Conservation (phyloP, 805 yeast genomes). For the Danielia oregonensis region DNA sequence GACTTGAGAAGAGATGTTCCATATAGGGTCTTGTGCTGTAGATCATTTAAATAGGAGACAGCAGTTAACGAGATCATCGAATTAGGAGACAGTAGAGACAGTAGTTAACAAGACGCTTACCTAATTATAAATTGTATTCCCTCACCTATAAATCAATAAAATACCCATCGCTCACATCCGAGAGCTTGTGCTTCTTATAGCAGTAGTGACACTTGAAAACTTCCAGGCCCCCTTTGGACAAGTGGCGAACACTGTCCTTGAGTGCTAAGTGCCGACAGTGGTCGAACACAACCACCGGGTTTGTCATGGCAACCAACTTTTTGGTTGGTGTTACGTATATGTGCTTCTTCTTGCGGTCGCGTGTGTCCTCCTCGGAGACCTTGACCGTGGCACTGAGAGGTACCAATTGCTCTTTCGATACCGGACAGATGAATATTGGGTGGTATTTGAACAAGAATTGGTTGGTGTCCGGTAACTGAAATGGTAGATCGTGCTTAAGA, state of each 20-base stretch:
- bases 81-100: too few relatives aligned
- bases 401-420: conserved; percentile 39
- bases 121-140: too few relatives aligned
- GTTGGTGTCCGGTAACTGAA: conserved; percentile 38
- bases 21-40: too few relatives aligned
- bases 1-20: too few relatives aligned
- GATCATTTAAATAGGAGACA: too few relatives aligned
- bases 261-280: conserved; percentile 41
- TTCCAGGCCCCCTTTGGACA: conserved; percentile 36
- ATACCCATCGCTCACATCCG: conserved; percentile 38
- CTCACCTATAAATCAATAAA: conserved; percentile 30
- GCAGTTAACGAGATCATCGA: too few relatives aligned
- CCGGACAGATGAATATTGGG: conserved; percentile 45
- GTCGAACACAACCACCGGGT: conserved; percentile 41
- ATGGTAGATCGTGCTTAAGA: conserved; percentile 31
- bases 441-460: conserved; percentile 39
- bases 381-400: conserved; percentile 22
- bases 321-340: conserved; percentile 9
- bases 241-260: conserved; percentile 39
- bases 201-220: conserved; percentile 43
- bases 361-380: conserved; percentile 10
- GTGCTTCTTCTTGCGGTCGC: conserved; percentile 9
- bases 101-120: too few relatives aligned
- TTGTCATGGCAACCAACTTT: conserved; percentile 13
- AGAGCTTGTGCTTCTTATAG: conserved; percentile 38